phyloP scores from a whole-genome alignment of 1,284 basidiomycete species.

The Pseudozyma hubeiensis region DNA sequence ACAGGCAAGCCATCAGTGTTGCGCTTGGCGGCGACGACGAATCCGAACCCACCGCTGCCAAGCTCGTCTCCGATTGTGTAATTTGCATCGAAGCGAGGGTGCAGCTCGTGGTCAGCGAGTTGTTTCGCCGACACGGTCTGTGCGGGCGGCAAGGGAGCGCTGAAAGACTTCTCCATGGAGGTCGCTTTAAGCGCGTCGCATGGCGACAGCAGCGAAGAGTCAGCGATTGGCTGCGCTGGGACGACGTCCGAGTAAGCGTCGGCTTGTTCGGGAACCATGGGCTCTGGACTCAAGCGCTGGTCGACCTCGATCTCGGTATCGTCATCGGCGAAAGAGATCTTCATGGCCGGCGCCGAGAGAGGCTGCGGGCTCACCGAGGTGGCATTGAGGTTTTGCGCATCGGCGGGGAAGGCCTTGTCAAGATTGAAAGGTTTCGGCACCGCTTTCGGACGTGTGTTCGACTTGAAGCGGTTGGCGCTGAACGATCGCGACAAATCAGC shows the following conservation, averaged over 20 bases:
- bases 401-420: slow-evolving; percentile 32
- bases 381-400: slow-evolving; percentile 17
- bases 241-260: slow-evolving; percentile 19
- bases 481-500: slow-evolving; percentile 46
- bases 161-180: slow-evolving; percentile 67
- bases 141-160: slow-evolving; percentile 46
- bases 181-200: slow-evolving; percentile 35
- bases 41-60: slow-evolving; percentile 90
- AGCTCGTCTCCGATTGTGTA: slow-evolving; percentile 80
- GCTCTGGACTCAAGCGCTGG: slow-evolving; percentile 34
- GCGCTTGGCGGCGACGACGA: slow-evolving; percentile 74
- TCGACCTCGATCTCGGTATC: slow-evolving; percentile 37
- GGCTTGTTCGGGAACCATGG: slow-evolving; percentile 17
- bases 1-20: slow-evolving; percentile 76
- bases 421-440: slow-evolving; percentile 52
- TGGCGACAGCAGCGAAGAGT: slow-evolving; percentile 41
- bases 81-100: slow-evolving; percentile 75
- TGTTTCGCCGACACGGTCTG: slow-evolving; percentile 57
- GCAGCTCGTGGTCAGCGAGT: slow-evolving; percentile 73
- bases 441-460: slow-evolving; percentile 36
- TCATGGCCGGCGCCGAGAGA: slow-evolving; percentile 48
- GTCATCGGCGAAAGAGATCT: slow-evolving; percentile 47
- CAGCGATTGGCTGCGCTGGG: slow-evolving; percentile 11
- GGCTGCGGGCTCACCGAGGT: slow-evolving; percentile 26
- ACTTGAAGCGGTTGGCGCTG: slow-evolving; percentile 49